A percentile compares a stretch with the other conserved stretches of the same genome.
Evolutionary conservation across 2,329 filamentous ascomycete species (phyloP).

Genomic region (Exophiala sideris): DNA sequence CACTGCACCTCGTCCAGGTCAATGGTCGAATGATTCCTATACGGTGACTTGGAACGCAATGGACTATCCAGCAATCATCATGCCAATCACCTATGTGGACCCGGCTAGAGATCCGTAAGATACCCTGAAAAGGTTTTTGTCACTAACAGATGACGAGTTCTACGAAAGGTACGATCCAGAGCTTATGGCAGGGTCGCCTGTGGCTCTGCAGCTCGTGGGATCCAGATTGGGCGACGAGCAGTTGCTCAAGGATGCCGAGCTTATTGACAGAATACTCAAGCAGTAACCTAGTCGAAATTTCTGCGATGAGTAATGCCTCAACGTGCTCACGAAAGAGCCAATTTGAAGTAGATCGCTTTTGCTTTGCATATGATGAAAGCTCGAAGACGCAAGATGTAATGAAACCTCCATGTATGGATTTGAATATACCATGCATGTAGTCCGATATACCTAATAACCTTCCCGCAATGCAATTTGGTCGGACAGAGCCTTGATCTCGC

Average conservation of each 20-base stretch:
- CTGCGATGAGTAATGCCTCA: too few species aligned
- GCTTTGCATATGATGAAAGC: too few species aligned
- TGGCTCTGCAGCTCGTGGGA: constrained; percentile 35
- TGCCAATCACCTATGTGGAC: constrained; percentile 34
- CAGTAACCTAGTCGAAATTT: not conserved
- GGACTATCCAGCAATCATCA: constrained; percentile 36
- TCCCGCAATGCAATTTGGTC: too few species aligned
- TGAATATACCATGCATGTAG: too few species aligned
- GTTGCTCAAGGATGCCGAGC: constrained; percentile 32
- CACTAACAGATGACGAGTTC: constrained; percentile 29
- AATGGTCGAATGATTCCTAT: constrained; percentile 36
- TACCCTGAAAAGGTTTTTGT: constrained; percentile 27
- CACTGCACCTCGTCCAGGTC: constrained; percentile 33
- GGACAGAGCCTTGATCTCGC: too few species aligned
- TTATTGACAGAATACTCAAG: constrained; percentile 29
- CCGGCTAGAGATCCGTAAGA: constrained; percentile 32
- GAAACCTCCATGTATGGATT: too few species aligned
- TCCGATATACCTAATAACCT: too few species aligned
- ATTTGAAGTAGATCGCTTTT: too few species aligned
- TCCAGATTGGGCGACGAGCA: constrained; percentile 34
- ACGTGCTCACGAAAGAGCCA: too few species aligned
- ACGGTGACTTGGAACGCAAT: constrained; percentile 37
- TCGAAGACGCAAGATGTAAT: too few species aligned
- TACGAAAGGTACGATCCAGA: constrained; percentile 36
- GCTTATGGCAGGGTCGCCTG: constrained; percentile 35